Evolutionary conservation across 257 asterid genomes (phyloP).

Genomic region (Nicotiana knightiana): DNA sequence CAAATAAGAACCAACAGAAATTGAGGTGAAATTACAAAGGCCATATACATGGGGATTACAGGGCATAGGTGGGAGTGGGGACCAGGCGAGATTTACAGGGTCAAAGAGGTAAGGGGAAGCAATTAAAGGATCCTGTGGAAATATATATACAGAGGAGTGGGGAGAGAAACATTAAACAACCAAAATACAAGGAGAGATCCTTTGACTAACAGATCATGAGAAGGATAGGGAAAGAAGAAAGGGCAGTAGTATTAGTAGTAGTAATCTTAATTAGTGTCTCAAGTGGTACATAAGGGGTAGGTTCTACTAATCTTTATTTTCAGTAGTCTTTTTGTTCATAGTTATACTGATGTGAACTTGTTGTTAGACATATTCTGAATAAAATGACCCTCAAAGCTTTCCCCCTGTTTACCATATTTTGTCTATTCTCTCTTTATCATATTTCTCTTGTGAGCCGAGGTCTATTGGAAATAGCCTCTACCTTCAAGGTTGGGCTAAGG

Average conservation of each 20-base stretch:
- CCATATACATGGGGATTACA: constrained; percentile 86
- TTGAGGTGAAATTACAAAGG: constrained; percentile 66
- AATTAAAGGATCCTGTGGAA: constrained; percentile 81
- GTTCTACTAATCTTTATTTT: constrained; percentile 5
- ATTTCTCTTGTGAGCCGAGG: not conserved
- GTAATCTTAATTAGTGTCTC: not conserved
- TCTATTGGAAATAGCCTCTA: no score
- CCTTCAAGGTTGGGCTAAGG: no score
- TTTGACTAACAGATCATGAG: constrained; percentile 34
- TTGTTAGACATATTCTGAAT: constrained; percentile 15
- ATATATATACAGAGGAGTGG: constrained; percentile 56
- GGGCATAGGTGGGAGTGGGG: constrained; percentile 73
- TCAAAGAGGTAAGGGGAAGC: constrained; percentile 69
- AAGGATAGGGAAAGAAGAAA: constrained; percentile 1
- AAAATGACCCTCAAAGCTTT: constrained; percentile 14
- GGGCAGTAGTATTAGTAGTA: not conserved
- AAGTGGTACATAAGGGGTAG: constrained; percentile 14
- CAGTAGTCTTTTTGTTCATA: constrained; percentile 17
- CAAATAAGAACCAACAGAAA: constrained; percentile 11
- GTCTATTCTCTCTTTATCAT: not conserved
- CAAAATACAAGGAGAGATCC: constrained; percentile 13
- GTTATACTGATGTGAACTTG: constrained; percentile 22
- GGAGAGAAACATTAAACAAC: constrained; percentile 27
- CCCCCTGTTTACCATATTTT: not conserved
- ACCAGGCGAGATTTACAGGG: constrained; percentile 65